Percentiles rank a stretch among this genome's conserved stretches.
These are phyloP conservation scores for Aspergillus sp. DNA, from an alignment of 2,329 filamentous ascomycete genomes.

Conservation along the genomic window DNA sequence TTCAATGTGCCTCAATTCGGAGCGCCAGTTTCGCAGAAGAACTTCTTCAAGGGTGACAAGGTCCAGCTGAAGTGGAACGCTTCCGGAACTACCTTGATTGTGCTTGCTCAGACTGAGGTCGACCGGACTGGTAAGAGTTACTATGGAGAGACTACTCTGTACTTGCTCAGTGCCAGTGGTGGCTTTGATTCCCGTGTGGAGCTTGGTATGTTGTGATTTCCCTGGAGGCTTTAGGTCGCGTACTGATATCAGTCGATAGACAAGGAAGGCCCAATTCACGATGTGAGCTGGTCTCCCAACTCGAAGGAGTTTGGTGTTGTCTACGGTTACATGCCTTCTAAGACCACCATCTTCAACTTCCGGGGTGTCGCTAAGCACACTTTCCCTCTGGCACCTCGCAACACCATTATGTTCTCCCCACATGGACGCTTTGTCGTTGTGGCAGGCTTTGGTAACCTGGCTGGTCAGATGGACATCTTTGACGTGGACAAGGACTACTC, in stretches of 20 bases:
- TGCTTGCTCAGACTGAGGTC: conserved; percentile 94
- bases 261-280: conserved; percentile 96
- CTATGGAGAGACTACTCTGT: conserved; percentile 96
- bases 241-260: conserved; percentile 47
- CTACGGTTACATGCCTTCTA: conserved; percentile 98
- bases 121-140: conserved; percentile 99
- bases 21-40: conserved; percentile 87
- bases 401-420: conserved; percentile 92
- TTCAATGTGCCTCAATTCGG: conserved; percentile 88
- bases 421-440: conserved; percentile 89
- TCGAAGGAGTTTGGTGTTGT: conserved; percentile 97
- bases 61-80: conserved; percentile 98
- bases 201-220: conserved; percentile 47
- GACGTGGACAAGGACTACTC: conserved; percentile 90
- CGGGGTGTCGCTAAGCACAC: conserved; percentile 76
- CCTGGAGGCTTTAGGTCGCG: neutral
- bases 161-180: conserved; percentile 86
- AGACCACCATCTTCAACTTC: conserved; percentile 96
- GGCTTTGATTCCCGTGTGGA: conserved; percentile 88
- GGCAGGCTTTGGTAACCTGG: conserved; percentile 94
- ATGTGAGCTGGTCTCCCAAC: conserved; percentile 97
- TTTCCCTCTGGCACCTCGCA: conserved; percentile 82
- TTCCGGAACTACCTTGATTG: conserved; percentile 82
- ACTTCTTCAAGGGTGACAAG: conserved; percentile 98
- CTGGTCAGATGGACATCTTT: conserved; percentile 96